Evolutionary conservation across 345 rosid species (phyloP), one percentile per base, ranked within the genome.

Genomic region (Capsella bursapastoris): DNA sequence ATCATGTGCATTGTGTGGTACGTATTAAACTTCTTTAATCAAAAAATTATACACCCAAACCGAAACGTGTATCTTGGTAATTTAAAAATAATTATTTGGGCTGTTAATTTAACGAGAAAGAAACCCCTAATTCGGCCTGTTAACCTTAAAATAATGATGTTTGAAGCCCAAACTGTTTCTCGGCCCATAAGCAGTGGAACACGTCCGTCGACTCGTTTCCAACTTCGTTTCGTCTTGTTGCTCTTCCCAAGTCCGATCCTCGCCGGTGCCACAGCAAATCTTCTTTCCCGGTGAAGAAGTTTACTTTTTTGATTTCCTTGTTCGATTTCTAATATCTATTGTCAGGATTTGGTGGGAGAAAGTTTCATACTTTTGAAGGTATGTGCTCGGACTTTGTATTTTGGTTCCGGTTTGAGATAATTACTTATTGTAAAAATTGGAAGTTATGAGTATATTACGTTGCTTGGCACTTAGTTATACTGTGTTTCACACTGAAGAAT

Each of bases 371-470:
- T 5, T 40, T 16, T 55, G 2, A 0, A 55, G 40, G 72, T 68
- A 53, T 53, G 52, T 44, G 18, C 15, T 28, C 15, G 63, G 16
- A 40, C 2, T 55, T 68, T 41, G 62, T 40, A 28, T 3, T 55
- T 41, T 68, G 8, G 5, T 55, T 43, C 41, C 53, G 2, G 52
- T 55, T 41, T 29, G 1, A 25, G 52, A 55, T 43, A 8, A 40
- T 41, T 68, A 53, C 1, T 29, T 55, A 3, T 55, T 40, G 16
- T 44, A 6, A 16, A 68, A 68, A 28, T 28, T 55, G 63, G 52
- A 8, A 16, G 22, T 13, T 50, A 4, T 22, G 13, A 22, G 35
- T 10, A 37, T 18, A 11, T 50, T 13, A 0, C 5, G 34, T 50
- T 35, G 5, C 48, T 50, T 35, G 6, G 3, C 8, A 22, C 35